Conservation (phyloP, 2,329 filamentous ascomycete genomes). For the Kalmusia sp. region DNA sequence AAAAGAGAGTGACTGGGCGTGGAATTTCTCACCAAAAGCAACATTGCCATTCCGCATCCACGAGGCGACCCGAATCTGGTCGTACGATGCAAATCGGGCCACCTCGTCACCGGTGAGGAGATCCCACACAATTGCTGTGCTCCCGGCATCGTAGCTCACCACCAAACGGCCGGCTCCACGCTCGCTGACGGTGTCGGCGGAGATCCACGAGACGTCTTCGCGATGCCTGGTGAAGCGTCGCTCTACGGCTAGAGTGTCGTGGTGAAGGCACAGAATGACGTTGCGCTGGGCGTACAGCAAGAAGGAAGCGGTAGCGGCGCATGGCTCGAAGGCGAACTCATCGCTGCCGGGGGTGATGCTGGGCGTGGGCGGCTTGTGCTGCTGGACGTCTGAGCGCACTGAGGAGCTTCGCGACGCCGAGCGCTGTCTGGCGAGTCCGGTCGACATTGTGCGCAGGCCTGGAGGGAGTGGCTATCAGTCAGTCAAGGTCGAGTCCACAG, state of each 20-base stretch:
- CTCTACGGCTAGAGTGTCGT: constrained; percentile 90
- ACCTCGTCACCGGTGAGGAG: constrained; percentile 89
- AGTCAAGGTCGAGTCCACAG: constrained; percentile 33
- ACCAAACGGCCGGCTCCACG: constrained; percentile 82
- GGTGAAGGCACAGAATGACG: constrained; percentile 84
- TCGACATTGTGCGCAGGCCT: constrained; percentile 52
- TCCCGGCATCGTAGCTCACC: constrained; percentile 89
- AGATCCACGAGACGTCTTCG: constrained; percentile 82
- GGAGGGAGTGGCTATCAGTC: constrained; percentile 31
- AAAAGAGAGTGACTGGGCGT: constrained; percentile 12
- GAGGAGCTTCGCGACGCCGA: constrained; percentile 50
- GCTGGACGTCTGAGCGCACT: constrained; percentile 41
- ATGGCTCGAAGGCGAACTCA: constrained; percentile 75
- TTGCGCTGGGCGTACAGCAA: constrained; percentile 87
- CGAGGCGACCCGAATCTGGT: constrained; percentile 80
- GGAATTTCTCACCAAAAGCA: constrained; percentile 78
- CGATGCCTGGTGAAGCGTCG: constrained; percentile 83
- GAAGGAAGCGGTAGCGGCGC: constrained; percentile 87
- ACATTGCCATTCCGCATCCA: constrained; percentile 99
- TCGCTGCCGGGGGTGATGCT: constrained; percentile 54
- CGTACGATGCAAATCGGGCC: constrained; percentile 90
- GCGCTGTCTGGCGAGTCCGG: constrained; percentile 50
- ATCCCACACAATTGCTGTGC: constrained; percentile 97
- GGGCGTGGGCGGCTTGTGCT: constrained; percentile 50
- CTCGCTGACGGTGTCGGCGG: constrained; percentile 91